Conservation (phyloP, 2,329 filamentous ascomycete species). For the Ceratocystis cubensis region DNA sequence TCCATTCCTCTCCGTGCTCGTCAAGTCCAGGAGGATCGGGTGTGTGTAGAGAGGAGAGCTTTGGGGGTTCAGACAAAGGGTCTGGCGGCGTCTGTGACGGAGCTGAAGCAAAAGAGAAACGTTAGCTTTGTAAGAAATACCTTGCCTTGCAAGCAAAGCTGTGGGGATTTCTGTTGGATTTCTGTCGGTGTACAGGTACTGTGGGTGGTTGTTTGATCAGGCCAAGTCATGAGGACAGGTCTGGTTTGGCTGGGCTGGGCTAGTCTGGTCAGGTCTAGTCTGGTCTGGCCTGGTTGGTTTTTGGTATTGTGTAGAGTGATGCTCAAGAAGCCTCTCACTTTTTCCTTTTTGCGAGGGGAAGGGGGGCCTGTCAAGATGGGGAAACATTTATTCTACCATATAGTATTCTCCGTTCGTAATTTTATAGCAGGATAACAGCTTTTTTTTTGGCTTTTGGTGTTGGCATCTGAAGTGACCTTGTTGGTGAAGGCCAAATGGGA, state of each 20-base stretch:
- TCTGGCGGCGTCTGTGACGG: slow-evolving; percentile 49
- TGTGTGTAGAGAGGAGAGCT: slow-evolving; percentile 37
- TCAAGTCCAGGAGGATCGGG: slow-evolving; percentile 40
- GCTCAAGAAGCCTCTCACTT: not conserved
- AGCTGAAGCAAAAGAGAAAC: slow-evolving; percentile 30
- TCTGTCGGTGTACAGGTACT: not conserved
- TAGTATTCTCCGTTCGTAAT: not conserved
- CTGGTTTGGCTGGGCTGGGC: not conserved
- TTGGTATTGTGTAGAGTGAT: not conserved
- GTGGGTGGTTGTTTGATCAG: not conserved
- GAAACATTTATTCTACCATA: not conserved
- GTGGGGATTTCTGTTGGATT: not conserved
- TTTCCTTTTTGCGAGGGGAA: not conserved
- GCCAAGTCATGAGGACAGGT: not conserved
- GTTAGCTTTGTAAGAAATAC: slow-evolving; percentile 14
- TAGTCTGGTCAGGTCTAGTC: too few relatives aligned
- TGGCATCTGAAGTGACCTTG: not conserved
- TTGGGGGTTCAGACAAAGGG: slow-evolving; percentile 39
- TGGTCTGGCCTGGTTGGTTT: not conserved
- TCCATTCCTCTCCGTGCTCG: slow-evolving; percentile 41
- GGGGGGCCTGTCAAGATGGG: not conserved
- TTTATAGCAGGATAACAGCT: too few relatives aligned
- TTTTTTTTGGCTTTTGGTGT: not conserved
- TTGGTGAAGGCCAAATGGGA: too few relatives aligned
- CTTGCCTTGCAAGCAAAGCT: not conserved